Base-by-base conservation (phyloP, 164 flowering plant species). In the Vitis amurensis region DNA sequence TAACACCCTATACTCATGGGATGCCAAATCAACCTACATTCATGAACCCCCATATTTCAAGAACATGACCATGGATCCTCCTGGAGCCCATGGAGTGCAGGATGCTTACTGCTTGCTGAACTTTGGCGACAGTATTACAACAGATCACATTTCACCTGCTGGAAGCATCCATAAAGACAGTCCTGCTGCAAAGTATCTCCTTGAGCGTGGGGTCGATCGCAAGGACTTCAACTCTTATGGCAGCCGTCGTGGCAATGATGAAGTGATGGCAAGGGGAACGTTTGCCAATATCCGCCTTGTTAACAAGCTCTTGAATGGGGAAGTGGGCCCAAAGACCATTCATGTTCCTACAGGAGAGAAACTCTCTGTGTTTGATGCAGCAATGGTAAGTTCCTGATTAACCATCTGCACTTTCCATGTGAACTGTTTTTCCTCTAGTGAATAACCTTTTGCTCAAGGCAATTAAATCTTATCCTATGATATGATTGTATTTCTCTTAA, bases 31-130 rank as follows among this genome's bases (percentile, higher is more conserved):
- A 31, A 91, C 97, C 51, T 91, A 91, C 82, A 91, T 91, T 75
- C 97, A 91, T 64, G 93, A 91, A 66, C 97, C 96, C 3, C 97
- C 93, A 30, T 91, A 91, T 73, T 91, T 91, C 79, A 89, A 89
- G 84, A 56, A 69, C 78, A 91, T 91, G 92, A 89, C 93, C 55
- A 75, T 91, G 88, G 82, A 81, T 71, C 93, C 97, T 73, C 97
- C 97, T 64, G 97, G 97, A 9, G 78, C 90, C 2, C 89, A 85
- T 77, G 88, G 89, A 61, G 92, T 89, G 61, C 89, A 88, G 78
- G 92, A 86, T 77, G 97, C 97, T 15, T 91, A 86, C 76, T 91
- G 97, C 71, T 76, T 91, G 76, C 79, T 91, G 56, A 91, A 85
- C 77, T 89, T 91, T 73, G 93, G 93, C 29, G 97, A 89, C 79